Evolutionary conservation across 2,329 filamentous ascomycete species (phyloP).

Genomic region (Ceratocystiopsis minuta): DNA sequence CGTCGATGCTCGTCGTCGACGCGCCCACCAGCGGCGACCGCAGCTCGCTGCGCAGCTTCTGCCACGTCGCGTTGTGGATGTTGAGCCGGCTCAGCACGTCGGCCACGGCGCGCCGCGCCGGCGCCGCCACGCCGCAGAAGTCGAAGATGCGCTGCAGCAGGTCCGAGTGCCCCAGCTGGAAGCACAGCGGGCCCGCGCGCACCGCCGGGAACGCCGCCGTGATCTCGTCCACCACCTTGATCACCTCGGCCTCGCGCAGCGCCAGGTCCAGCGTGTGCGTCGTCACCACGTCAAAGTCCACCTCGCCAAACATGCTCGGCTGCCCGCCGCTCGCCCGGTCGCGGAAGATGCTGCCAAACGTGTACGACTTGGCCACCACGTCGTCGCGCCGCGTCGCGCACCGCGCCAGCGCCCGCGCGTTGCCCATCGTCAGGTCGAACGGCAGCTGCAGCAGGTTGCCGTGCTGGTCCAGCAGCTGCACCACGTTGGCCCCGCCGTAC

Average conservation of each 20-base stretch:
- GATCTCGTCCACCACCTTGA: slow-evolving; percentile 90
- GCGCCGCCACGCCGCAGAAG: slow-evolving; percentile 59
- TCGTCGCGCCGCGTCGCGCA: slow-evolving; percentile 32
- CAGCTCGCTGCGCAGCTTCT: slow-evolving; percentile 65
- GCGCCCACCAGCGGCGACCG: slow-evolving; percentile 67
- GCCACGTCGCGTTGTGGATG: slow-evolving; percentile 62
- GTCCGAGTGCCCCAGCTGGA: slow-evolving; percentile 77
- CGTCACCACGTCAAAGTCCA: slow-evolving; percentile 93
- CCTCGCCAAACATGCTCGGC: slow-evolving; percentile 68
- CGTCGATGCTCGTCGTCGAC: slow-evolving; percentile 76
- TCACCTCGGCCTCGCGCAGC: slow-evolving; percentile 78
- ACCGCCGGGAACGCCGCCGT: slow-evolving; percentile 63
- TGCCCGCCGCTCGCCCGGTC: slow-evolving; percentile 64
- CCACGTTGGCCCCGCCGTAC: slow-evolving; percentile 53
- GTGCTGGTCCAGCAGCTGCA: slow-evolving; percentile 63
- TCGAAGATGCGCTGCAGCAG: slow-evolving; percentile 79
- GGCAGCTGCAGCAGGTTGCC: slow-evolving; percentile 89
- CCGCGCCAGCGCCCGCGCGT: slow-evolving; percentile 69
- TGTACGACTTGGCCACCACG: slow-evolving; percentile 57
- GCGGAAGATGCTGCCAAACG: slow-evolving; percentile 76
- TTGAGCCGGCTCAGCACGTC: slow-evolving; percentile 78
- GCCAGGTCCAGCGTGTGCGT: slow-evolving; percentile 63
- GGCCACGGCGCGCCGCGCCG: slow-evolving; percentile 54
- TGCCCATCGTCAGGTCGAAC: slow-evolving; percentile 77
- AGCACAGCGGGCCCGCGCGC: slow-evolving; percentile 57